Evolutionary conservation across 176 grass and related monocot genomes (phyloP), one percentile per base, ranked within the genome.

Genomic region (Carex myosuroides): DNA sequence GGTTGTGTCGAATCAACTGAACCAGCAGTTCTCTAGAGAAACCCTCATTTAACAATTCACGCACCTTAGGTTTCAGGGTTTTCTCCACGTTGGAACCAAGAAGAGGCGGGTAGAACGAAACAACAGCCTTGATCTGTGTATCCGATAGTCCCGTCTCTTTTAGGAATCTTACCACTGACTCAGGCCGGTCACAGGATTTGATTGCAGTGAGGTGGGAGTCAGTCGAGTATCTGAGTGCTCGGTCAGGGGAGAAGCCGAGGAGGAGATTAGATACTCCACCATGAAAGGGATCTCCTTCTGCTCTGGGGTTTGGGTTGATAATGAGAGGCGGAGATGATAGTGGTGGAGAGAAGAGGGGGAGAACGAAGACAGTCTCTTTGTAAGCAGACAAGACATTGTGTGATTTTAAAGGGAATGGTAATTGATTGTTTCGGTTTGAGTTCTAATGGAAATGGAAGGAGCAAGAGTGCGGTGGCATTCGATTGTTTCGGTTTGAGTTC

Each of bases 11-110:
- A 21, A 81, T 64, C 9, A 81, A 64, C 60, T 62, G 79, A 62
- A 81, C 30, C n/a, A 81, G 21, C 5, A 62, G 18, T 22, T 81
- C 39, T 20, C 32, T 1, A 5, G 79, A 37, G 32, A 17, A 81
- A 0, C 79, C 79, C 55, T 4, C 33, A 17, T 37, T 21, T 0
- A 64, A 48, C 33, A 81, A 62, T 42, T 81, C 59, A 81, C 9
- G 18, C 33, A 62, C 59, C 58, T 22, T 60, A 6, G 79, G 79
- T 46, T 81, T 81, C 11, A 81, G 60, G 33, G 56, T 81, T 8
- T 81, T 81, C 17, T 81, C 79, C 56, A 81, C 79, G 9, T 64
- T 81, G 53, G 3, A 20, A 46, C 1, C 33, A 1, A 81, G 79
- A 41, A 81, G 12, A 35, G 0, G 6, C 2, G 59, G 59, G 30